phyloP scores from a whole-genome alignment of 306 rosid genomes.

The Quercus wislizeni region DNA sequence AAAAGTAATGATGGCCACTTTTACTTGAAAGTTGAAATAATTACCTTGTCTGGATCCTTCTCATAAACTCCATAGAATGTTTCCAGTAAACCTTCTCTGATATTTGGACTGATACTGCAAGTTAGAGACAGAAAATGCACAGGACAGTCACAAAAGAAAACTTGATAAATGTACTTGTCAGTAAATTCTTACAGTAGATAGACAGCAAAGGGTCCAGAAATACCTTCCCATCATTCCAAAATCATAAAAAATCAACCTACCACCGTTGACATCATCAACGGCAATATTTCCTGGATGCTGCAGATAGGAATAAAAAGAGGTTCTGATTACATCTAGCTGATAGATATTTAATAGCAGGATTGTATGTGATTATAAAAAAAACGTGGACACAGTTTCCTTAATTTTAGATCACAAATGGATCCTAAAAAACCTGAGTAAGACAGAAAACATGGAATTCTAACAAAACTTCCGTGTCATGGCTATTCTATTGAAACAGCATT shows the following conservation, averaged over 20 bases:
- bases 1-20: conserved; percentile 15
- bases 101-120: conserved; percentile 89
- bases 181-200: background rate
- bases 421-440: background rate
- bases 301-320: conserved; percentile 21
- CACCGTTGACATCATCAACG: conserved; percentile 98
- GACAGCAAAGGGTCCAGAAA: conserved; percentile 21
- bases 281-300: conserved; percentile 99
- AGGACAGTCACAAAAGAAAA: conserved; percentile 20
- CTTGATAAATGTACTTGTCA: conserved; percentile 5
- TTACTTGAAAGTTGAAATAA: background rate
- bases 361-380: conserved; percentile 19
- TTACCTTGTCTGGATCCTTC: conserved; percentile 95
- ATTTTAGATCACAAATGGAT: background rate
- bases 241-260: conserved; percentile 98
- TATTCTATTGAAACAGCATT: background rate
- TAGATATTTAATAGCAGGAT: conserved; percentile 14
- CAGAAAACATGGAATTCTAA: background rate
- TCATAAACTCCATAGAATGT: conserved; percentile 92
- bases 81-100: conserved; percentile 95
- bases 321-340: background rate
- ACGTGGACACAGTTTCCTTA: background rate
- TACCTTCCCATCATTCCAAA: conserved; percentile 99
- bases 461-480: background rate
- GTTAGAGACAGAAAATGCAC: conserved; percentile 24